Evolutionary conservation across 2,329 filamentous ascomycete species (phyloP).

Genomic region (Pseudocercospora ulei): DNA sequence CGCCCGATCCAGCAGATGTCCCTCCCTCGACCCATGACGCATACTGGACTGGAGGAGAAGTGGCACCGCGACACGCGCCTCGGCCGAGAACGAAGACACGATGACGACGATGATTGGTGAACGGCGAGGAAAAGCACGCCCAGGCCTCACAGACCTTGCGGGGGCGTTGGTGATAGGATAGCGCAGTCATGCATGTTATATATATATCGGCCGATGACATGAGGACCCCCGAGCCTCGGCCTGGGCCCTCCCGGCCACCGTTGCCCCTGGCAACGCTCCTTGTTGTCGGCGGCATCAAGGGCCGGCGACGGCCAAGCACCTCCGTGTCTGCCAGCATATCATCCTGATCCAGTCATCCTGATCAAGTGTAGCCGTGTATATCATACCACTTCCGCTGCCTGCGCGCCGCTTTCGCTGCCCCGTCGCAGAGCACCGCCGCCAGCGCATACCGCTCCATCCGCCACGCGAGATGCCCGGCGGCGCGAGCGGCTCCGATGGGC

Average conservation of each 20-base stretch:
- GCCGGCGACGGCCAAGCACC: too few relatives aligned
- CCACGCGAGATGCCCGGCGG: constrained; percentile 29
- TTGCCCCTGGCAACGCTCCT: too few relatives aligned
- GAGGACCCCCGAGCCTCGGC: too few relatives aligned
- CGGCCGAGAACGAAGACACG: constrained; percentile 1
- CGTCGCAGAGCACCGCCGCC: not conserved
- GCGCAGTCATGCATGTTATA: too few relatives aligned
- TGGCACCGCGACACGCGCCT: not conserved
- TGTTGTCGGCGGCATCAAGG: too few relatives aligned
- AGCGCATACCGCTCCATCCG: not conserved
- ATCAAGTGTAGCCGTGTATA: too few relatives aligned
- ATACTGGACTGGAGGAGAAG: constrained; percentile 3
- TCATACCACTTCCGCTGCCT: too few relatives aligned
- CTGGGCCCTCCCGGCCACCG: too few relatives aligned
- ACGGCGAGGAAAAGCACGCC: not conserved
- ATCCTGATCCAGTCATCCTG: too few relatives aligned
- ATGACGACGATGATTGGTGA: constrained; percentile 1
- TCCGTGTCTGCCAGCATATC: too few relatives aligned
- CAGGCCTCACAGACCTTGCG: not conserved
- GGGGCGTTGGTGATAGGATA: not conserved
- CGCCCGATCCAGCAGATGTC: constrained; percentile 24
- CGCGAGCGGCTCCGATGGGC: constrained; percentile 30
- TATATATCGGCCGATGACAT: too few relatives aligned
- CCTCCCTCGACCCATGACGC: constrained; percentile 23
- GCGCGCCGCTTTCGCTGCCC: constrained; percentile 2